These are phyloP conservation scores for Funneliformis caledonium DNA, from an alignment of 371 early-diverging fungal species.

Conservation along the genomic window DNA sequence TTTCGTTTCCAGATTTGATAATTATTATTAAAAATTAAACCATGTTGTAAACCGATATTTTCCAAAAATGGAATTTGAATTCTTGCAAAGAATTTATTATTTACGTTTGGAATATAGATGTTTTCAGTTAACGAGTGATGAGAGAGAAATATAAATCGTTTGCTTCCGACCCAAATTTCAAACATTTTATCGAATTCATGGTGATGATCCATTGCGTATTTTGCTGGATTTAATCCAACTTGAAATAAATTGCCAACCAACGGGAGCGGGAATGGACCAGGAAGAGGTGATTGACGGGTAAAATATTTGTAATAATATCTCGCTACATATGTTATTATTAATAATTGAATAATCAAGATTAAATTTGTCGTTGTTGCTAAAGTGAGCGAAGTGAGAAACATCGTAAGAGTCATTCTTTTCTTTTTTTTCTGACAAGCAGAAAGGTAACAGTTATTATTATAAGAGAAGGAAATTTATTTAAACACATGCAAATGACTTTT, in stretches of 20 bases:
- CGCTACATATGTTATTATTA: not conserved
- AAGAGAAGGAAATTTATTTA: too few species aligned
- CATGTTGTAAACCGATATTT: not conserved
- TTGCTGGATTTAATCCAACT: not conserved
- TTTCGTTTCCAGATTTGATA: not conserved
- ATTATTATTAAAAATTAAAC: conserved; percentile 14
- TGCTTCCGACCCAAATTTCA: not conserved
- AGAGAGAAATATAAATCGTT: not conserved
- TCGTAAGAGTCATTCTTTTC: not conserved
- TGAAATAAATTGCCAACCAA: conserved; percentile 13
- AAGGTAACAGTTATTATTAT: too few species aligned
- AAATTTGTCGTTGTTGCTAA: not conserved
- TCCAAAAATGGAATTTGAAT: not conserved
- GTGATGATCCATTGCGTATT: not conserved
- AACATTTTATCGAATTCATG: conserved; percentile 23
- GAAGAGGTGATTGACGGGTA: conserved; percentile 3
- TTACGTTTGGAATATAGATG: not conserved
- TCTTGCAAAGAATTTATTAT: not conserved
- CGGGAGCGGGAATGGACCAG: conserved; percentile 27
- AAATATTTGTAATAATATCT: conserved; percentile 14
- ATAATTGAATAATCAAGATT: not conserved
- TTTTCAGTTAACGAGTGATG: not conserved
- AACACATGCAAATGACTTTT: too few species aligned
- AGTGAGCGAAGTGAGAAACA: not conserved
- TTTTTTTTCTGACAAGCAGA: too few species aligned